phyloP scores from a whole-genome alignment of 2,329 filamentous ascomycete genomes.

The Fonsecaea pugnacius region DNA sequence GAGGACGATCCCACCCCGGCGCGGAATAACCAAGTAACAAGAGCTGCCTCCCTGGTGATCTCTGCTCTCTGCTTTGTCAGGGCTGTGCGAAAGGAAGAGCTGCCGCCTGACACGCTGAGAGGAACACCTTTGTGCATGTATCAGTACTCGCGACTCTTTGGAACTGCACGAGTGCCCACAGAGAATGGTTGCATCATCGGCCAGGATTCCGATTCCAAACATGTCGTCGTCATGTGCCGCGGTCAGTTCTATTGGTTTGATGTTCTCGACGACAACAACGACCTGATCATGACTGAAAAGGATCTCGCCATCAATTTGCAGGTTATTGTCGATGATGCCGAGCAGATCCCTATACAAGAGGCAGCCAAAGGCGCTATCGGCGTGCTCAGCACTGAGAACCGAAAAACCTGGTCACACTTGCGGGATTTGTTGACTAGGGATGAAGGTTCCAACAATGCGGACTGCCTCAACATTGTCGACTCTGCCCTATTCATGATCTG shows the following conservation, averaged over 20 bases:
- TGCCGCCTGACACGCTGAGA: conserved; percentile 83
- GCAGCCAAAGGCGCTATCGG: conserved; percentile 94
- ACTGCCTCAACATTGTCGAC: conserved; percentile 94
- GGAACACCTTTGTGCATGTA: conserved; percentile 95
- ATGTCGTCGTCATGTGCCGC: conserved; percentile 89
- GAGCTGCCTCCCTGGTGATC: conserved; percentile 86
- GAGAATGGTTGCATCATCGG: conserved; percentile 95
- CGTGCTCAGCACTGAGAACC: conserved; percentile 92
- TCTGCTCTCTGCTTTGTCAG: conserved; percentile 91
- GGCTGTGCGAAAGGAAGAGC: conserved; percentile 87
- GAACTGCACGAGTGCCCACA: conserved; percentile 90
- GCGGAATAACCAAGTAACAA: conserved; percentile 92
- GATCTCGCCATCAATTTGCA: conserved; percentile 90
- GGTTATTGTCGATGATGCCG: conserved; percentile 88
- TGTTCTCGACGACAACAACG: conserved; percentile 89
- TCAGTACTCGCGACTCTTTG: conserved; percentile 93
- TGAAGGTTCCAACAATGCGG: conserved; percentile 88
- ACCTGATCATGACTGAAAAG: conserved; percentile 95
- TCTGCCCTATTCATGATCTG: conserved; percentile 91
- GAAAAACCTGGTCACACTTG: conserved; percentile 92
- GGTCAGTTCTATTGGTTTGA: conserved; percentile 99
- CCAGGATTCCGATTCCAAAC: conserved; percentile 89
- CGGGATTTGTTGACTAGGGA: conserved; percentile 86
- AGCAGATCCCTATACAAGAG: conserved; percentile 86
- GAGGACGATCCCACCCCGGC: conserved; percentile 97